Percentiles rank a stretch among this genome's conserved stretches.
These are phyloP conservation scores for Aureobasidium zeae DNA, from an alignment of 2,329 filamentous ascomycete genomes.

Conservation along the genomic window DNA sequence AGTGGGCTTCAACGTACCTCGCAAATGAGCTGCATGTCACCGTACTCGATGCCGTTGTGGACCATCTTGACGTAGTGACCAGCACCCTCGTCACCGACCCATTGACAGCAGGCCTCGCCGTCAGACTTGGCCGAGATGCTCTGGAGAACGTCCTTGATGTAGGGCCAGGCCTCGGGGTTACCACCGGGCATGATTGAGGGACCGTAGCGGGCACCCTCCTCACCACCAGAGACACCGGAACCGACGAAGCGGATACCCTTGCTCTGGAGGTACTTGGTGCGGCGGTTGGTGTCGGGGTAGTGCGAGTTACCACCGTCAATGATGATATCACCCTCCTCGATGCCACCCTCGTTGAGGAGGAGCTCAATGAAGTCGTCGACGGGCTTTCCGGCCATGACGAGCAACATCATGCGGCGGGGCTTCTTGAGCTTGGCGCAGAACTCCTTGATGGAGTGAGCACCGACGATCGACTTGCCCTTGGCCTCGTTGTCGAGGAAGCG, in stretches of 20 bases:
- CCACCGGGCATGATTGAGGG: conserved; percentile 98
- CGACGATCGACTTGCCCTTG: conserved; percentile 80
- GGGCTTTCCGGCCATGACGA: conserved; percentile 96
- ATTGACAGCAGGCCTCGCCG: conserved; percentile 95
- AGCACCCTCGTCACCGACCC: conserved; percentile 98
- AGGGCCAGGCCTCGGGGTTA: conserved; percentile 94
- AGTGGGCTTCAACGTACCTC: conserved; percentile 57
- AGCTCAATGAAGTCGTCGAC: conserved; percentile 99
- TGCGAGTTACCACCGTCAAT: conserved; percentile 99
- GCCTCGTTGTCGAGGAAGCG: conserved; percentile 41
- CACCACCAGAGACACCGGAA: conserved; percentile 94
- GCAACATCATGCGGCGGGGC: conserved; percentile 93
- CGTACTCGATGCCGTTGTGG: conserved; percentile 99
- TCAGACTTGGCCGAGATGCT: conserved; percentile 96
- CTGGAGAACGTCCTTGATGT: conserved; percentile 99
- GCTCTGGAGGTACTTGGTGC: conserved; percentile 71
- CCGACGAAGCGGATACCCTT: conserved; percentile 97
- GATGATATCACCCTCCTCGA: conserved; percentile 89
- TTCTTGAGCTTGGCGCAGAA: conserved; percentile 95
- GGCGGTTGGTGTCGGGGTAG: conserved; percentile 97
- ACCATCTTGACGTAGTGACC: conserved; percentile 99
- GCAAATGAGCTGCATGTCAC: conserved; percentile 99
- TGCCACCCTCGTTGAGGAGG: conserved; percentile 57
- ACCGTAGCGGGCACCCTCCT: conserved; percentile 96
- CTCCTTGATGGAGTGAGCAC: conserved; percentile 87